Conservation (phyloP, 2,329 filamentous ascomycete genomes). For the Trichoderma arundinaceum region DNA sequence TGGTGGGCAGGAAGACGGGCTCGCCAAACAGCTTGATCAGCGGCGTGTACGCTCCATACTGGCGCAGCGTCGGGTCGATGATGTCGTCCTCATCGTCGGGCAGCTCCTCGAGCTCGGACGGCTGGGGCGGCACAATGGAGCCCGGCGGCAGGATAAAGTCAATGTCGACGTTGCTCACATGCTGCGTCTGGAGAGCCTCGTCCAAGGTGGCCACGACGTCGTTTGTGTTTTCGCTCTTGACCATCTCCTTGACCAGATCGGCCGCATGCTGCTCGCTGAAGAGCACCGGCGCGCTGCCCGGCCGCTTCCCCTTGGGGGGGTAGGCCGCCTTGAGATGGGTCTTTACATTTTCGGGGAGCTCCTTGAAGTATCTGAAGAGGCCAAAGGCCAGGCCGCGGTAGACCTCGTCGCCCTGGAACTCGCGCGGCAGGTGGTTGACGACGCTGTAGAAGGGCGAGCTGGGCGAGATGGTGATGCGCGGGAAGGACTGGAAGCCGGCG, state of each 20-base stretch:
- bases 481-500: slow-evolving; percentile 87
- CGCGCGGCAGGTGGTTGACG: slow-evolving; percentile 86
- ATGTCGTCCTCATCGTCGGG: slow-evolving; percentile 69
- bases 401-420: slow-evolving; percentile 94
- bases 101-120: slow-evolving; percentile 64
- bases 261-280: slow-evolving; percentile 94
- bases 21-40: slow-evolving; percentile 82
- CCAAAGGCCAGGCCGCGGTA: slow-evolving; percentile 91
- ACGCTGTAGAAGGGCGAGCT: slow-evolving; percentile 90
- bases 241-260: slow-evolving; percentile 84
- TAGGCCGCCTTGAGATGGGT: slow-evolving; percentile 67
- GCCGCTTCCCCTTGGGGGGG: slow-evolving; percentile 59
- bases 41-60: slow-evolving; percentile 79
- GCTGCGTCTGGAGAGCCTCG: slow-evolving; percentile 78
- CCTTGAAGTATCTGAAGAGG: slow-evolving; percentile 90
- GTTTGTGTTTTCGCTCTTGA: slow-evolving; percentile 75
- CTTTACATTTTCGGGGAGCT: slow-evolving; percentile 80
- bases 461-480: slow-evolving; percentile 89
- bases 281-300: slow-evolving; percentile 69
- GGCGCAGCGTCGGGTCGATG: slow-evolving; percentile 65
- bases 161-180: slow-evolving; percentile 82
- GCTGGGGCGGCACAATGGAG: slow-evolving; percentile 69
- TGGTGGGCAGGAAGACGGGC: slow-evolving; percentile 84
- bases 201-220: slow-evolving; percentile 77
- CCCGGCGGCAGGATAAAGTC: slow-evolving; percentile 85